Percentiles rank a stretch among this genome's conserved stretches.
Evolutionary conservation across 2,329 filamentous ascomycete species (phyloP).

Genomic region (Spiromastix sp.): DNA sequence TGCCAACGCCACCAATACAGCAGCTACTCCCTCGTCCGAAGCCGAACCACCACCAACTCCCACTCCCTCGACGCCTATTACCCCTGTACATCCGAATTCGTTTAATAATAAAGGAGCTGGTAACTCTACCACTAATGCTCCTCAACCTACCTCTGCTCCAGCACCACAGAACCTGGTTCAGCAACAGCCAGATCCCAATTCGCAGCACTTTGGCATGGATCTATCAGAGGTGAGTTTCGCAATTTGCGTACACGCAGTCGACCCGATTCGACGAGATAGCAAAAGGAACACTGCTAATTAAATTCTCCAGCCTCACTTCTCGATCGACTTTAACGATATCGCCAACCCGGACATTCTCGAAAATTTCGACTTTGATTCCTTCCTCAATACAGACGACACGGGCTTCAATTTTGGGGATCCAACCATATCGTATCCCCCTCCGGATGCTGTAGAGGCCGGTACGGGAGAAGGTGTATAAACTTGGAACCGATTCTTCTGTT

Average conservation of each 20-base stretch:
- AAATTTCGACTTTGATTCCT: slow-evolving; percentile 57
- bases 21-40: slow-evolving; percentile 36
- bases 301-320: slow-evolving; percentile 17
- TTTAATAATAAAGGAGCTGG: slow-evolving; percentile 30
- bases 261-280: too few relatives aligned
- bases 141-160: slow-evolving; percentile 17
- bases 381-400: slow-evolving; percentile 48
- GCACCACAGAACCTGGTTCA: slow-evolving; percentile 16
- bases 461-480: slow-evolving; percentile 28
- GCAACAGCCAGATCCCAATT: slow-evolving; percentile 22
- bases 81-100: slow-evolving; percentile 35
- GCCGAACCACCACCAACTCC: slow-evolving; percentile 37
- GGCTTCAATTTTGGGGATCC: slow-evolving; percentile 34
- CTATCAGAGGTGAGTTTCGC: slow-evolving; percentile 23
- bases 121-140: slow-evolving; percentile 24
- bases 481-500: slow-evolving; percentile 1
- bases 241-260: background rate
- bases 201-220: slow-evolving; percentile 8
- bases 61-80: slow-evolving; percentile 40
- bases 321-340: slow-evolving; percentile 35
- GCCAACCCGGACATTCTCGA: slow-evolving; percentile 39
- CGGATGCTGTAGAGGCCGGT: slow-evolving; percentile 35
- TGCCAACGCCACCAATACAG: slow-evolving; percentile 26
- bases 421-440: slow-evolving; percentile 23
- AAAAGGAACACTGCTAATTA: background rate